Base-by-base conservation (phyloP, 1,284 basidiomycete species). In the Paramarasmius palmivorus region DNA sequence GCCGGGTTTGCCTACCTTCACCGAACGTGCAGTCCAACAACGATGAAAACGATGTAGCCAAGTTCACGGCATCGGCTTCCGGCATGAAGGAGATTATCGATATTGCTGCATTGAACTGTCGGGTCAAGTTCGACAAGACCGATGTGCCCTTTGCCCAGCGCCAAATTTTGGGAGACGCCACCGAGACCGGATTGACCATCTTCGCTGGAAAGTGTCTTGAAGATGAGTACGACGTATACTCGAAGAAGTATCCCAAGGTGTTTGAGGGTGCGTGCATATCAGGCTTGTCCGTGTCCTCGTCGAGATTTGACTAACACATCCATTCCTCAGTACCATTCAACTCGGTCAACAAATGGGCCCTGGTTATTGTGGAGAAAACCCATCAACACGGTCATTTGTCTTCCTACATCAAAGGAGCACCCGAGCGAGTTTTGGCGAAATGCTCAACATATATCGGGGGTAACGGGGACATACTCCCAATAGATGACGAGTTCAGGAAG, bases 11-110 rank as follows among this genome's bases (percentile, higher is more conserved):
- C n/a, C n/a, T n/a, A n/a, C n/a, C n/a, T n/a, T n/a, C n/a, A n/a
- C n/a, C n/a, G n/a, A n/a, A n/a, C n/a, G n/a, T n/a, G n/a, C n/a
- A 84, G 75, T 86, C 84, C 2, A 86, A 86, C 67, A 88, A 88
- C 61, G 84, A 87, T 62, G 78, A 81, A 6, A 65, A 78, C 14
- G 72, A 73, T 10, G 83, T 79, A 0, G 68, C 68, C 19, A 62
- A 67, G 2, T 88, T 86, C 65, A 70, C 76, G 0, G 68, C 82
- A 48, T 66, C 73, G 12, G 74, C 76, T 1, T 68, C 78, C 2
- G 83, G 84, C 10, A 86, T 87, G 83, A 60, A 61, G 23, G 83
- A 86, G 62, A 79, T 85, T 56, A 75, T 85, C 42, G 80, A 86
- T 58, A 82, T 85, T 49, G 77, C 81, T 14, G 79, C 81, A 0